Conservation (phyloP, 2,329 filamentous ascomycete genomes). For the Fusarium succisae region DNA sequence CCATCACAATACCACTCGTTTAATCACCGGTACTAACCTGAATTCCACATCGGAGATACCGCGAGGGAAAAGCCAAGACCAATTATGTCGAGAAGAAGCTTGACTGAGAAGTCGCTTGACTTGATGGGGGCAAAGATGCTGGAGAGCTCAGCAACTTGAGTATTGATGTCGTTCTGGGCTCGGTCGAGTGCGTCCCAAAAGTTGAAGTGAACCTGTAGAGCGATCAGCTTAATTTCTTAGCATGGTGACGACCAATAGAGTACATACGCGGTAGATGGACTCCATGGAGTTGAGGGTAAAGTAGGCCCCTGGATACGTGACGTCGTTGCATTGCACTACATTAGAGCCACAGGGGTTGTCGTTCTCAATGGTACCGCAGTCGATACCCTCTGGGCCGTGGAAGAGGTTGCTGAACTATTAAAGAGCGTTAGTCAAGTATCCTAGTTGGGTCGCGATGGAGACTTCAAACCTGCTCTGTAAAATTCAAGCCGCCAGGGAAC, state of each 20-base stretch:
- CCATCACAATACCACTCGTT: accelerated
- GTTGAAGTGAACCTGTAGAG: background rate
- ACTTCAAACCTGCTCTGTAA: background rate
- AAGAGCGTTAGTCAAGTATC: accelerated
- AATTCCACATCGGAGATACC: background rate
- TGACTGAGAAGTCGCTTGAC: background rate
- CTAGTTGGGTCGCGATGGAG: accelerated
- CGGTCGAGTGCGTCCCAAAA: background rate
- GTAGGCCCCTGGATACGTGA: background rate
- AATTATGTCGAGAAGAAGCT: background rate
- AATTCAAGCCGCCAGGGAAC: background rate
- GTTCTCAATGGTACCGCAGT: background rate
- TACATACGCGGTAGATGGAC: background rate
- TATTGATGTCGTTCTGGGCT: background rate
- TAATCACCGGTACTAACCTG: background rate
- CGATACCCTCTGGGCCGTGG: background rate
- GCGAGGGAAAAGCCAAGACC: background rate
- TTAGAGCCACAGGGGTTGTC: background rate
- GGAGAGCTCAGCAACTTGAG: background rate
- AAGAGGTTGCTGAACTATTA: background rate
- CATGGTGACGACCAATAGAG: accelerated
- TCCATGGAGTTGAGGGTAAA: background rate
- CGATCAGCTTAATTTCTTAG: background rate
- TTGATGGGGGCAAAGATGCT: background rate
- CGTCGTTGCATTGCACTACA: background rate